A percentile compares a stretch with the other conserved stretches of the same genome.
These are phyloP conservation scores for Plectranthus barbatus DNA, from an alignment of 257 asterid species.

Conservation along the genomic window DNA sequence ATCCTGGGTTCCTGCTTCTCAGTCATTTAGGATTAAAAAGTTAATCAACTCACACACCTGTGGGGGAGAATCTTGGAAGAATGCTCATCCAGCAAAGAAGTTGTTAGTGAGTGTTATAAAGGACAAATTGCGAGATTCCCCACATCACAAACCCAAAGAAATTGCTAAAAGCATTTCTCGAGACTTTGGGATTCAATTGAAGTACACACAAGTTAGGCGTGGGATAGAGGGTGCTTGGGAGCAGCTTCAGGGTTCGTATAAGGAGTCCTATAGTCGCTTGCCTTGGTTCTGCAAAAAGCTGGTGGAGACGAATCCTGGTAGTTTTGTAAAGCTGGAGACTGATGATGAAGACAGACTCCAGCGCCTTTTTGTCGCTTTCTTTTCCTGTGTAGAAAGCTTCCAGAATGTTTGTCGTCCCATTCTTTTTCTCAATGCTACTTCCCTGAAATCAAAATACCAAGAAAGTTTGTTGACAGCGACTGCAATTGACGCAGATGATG, in stretches of 20 bases:
- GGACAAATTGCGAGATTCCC: constrained; percentile 64
- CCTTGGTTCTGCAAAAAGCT: constrained; percentile 62
- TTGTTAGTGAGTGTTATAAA: constrained; percentile 76
- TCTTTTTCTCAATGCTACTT: constrained; percentile 68
- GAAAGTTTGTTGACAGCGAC: constrained; percentile 66
- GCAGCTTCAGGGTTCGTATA: constrained; percentile 80
- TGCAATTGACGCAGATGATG: constrained; percentile 82
- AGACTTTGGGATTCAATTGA: constrained; percentile 67
- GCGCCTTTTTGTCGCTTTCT: constrained; percentile 53
- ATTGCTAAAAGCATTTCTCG: constrained; percentile 68
- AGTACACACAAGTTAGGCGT: constrained; percentile 65
- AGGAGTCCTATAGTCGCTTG: constrained; percentile 61
- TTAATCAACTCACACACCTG: constrained; percentile 61
- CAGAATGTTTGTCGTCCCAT: constrained; percentile 67
- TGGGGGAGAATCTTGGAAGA: constrained; percentile 76
- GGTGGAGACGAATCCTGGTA: constrained; percentile 66
- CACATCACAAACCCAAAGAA: constrained; percentile 72
- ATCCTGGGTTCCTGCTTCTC: constrained; percentile 62
- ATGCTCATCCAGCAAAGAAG: constrained; percentile 71
- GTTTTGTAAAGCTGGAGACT: constrained; percentile 44
- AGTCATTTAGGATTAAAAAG: constrained; percentile 62
- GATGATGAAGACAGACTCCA: constrained; percentile 54
- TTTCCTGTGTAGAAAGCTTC: constrained; percentile 55
- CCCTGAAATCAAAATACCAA: constrained; percentile 60
- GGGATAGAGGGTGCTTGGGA: constrained; percentile 75